A percentile compares a stretch with the other conserved stretches of the same genome.
These are phyloP conservation scores for Cucurbita ficifolia DNA, from an alignment of 306 rosid species.

Conservation along the genomic window DNA sequence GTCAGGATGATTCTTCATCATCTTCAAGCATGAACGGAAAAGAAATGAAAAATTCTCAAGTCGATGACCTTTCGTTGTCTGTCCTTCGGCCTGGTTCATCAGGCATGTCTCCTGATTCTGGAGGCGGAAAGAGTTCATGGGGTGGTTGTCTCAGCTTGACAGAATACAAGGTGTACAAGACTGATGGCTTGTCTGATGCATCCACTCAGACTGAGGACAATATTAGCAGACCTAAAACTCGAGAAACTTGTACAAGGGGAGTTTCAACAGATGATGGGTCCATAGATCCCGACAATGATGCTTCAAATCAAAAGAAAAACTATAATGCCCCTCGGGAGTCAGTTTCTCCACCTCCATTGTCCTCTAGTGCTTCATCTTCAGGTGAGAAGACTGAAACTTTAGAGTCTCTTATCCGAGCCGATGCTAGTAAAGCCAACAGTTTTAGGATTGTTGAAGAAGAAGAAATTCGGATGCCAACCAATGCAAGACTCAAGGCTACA, in stretches of 20 bases:
- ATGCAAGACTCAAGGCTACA: constrained; percentile 52
- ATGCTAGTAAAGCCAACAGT: constrained; percentile 64
- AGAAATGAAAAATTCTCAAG: constrained; percentile 49
- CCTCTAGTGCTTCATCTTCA: constrained; percentile 49
- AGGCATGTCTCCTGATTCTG: constrained; percentile 45
- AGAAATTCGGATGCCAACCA: constrained; percentile 39
- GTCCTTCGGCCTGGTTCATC: constrained; percentile 33
- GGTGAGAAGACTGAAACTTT: constrained; percentile 75
- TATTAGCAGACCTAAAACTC: constrained; percentile 19
- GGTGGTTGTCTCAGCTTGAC: constrained; percentile 50
- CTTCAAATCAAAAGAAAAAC: constrained; percentile 27
- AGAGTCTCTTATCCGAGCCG: constrained; percentile 82
- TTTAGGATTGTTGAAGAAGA: constrained; percentile 64
- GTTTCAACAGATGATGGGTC: constrained; percentile 77
- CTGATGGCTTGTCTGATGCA: constrained; percentile 70
- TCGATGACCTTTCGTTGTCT: constrained; percentile 51
- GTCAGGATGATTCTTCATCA: constrained; percentile 63
- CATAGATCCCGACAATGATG: constrained; percentile 26
- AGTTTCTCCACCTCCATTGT: constrained; percentile 45
- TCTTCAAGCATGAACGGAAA: constrained; percentile 75
- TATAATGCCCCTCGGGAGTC: constrained; percentile 32
- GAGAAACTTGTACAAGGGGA: constrained; percentile 68
- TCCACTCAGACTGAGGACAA: constrained; percentile 84
- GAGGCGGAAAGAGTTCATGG: constrained; percentile 36
- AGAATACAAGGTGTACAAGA: constrained; percentile 58